Conservation (phyloP, 371 early-diverging fungal genomes). For the Cokeromyces recurvatus region DNA sequence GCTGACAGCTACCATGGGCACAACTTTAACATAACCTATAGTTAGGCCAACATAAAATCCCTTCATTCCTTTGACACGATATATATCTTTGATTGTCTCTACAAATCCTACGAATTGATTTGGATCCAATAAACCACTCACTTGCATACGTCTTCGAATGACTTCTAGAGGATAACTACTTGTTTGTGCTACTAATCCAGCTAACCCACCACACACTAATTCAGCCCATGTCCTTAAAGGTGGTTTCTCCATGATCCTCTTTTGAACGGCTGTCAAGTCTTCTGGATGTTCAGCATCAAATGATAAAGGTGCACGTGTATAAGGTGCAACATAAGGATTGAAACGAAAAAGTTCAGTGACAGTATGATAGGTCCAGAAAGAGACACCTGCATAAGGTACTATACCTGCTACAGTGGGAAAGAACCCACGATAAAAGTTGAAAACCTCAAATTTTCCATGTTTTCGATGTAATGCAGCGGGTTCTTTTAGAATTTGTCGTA, state of each 20-base stretch:
- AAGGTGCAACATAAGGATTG: slow-evolving; percentile 29
- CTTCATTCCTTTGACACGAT: slow-evolving; percentile 56
- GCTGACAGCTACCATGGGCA: slow-evolving; percentile 86
- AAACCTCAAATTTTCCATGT: slow-evolving; percentile 19
- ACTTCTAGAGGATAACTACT: slow-evolving; percentile 89
- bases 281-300: slow-evolving; percentile 19
- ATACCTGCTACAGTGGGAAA: slow-evolving; percentile 88
- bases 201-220: slow-evolving; percentile 74
- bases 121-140: slow-evolving; percentile 60
- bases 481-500: slow-evolving; percentile 53
- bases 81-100: slow-evolving; percentile 60
- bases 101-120: slow-evolving; percentile 45
- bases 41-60: slow-evolving; percentile 92
- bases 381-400: slow-evolving; percentile 94
- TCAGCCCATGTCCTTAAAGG: slow-evolving; percentile 70
- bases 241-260: slow-evolving; percentile 21
- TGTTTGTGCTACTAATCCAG: slow-evolving; percentile 85
- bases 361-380: slow-evolving; percentile 74
- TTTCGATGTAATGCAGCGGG: slow-evolving; percentile 34
- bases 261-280: slow-evolving; percentile 26
- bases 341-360: slow-evolving; percentile 55
- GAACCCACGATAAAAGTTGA: slow-evolving; percentile 93
- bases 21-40: slow-evolving; percentile 91
- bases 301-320: slow-evolving; percentile 18
- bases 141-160: slow-evolving; percentile 88